Conservation (phyloP, 2,329 filamentous ascomycete species). For the Hypoxylon sp. region DNA sequence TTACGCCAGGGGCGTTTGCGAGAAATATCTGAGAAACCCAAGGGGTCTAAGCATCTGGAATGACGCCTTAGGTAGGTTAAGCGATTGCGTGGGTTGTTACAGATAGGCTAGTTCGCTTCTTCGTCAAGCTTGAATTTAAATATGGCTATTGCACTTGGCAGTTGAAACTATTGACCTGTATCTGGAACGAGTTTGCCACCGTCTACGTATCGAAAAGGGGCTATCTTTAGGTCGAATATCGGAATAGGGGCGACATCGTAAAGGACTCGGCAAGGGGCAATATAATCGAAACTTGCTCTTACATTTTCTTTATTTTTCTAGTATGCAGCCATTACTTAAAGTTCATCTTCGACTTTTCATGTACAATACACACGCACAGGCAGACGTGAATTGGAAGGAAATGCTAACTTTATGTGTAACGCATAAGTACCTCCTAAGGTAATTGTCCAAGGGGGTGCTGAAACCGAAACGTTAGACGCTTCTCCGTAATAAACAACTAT, state of each 20-base stretch:
- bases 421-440: not conserved
- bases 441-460: not conserved
- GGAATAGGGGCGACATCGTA: not conserved
- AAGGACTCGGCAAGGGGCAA: not conserved
- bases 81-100: not conserved
- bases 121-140: not conserved
- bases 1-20: not conserved
- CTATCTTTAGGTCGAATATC: not conserved
- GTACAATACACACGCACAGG: not conserved
- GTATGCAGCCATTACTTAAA: not conserved
- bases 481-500: not conserved
- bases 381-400: not conserved
- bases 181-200: not conserved
- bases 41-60: not conserved
- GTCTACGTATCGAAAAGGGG: not conserved
- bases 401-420: not conserved
- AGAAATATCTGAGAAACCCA: not conserved
- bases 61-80: not conserved
- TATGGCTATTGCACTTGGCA: not conserved
- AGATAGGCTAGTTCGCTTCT: not conserved
- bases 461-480: not conserved
- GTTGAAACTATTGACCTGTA: not conserved
- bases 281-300: constrained; percentile 1
- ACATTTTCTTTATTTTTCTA: not conserved
- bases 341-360: not conserved